A percentile compares a stretch with the other conserved stretches of the same genome.
phyloP scores from a whole-genome alignment of 768 basidiomycete species.

The Tulasnella sp. region DNA sequence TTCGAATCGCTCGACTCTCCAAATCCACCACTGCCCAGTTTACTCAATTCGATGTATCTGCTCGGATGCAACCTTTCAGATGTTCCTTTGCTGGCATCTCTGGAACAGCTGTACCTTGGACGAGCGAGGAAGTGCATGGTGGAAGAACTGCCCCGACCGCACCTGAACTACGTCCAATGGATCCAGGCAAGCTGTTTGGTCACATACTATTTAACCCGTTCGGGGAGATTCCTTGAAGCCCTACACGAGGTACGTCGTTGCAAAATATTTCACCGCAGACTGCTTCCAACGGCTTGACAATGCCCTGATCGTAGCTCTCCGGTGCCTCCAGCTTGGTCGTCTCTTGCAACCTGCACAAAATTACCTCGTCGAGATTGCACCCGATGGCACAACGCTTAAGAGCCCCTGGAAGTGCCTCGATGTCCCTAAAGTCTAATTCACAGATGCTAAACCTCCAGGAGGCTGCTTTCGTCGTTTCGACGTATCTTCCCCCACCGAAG shows the following conservation, averaged over 20 bases:
- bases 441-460: background rate
- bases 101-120: slow-evolving; percentile 25
- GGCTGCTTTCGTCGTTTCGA: background rate
- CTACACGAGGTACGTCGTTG: slow-evolving; percentile 29
- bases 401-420: background rate
- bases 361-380: slow-evolving; percentile 28
- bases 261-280: slow-evolving; percentile 1
- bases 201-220: slow-evolving; percentile 31
- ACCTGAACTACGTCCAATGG: slow-evolving; percentile 30
- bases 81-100: background rate
- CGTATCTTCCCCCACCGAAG: slow-evolving; percentile 21
- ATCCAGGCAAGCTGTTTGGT: slow-evolving; percentile 36
- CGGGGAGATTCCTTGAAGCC: slow-evolving; percentile 34
- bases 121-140: slow-evolving; percentile 25
- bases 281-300: slow-evolving; percentile 9
- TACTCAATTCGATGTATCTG: slow-evolving; percentile 37
- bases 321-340: slow-evolving; percentile 31
- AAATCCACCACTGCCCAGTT: slow-evolving; percentile 31
- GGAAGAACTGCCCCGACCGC: slow-evolving; percentile 23
- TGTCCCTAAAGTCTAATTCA: background rate
- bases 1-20: slow-evolving; percentile 2
- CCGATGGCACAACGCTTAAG: background rate
- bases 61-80: slow-evolving; percentile 35
- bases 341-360: slow-evolving; percentile 35
- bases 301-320: slow-evolving; percentile 25